Percentiles rank a stretch among this genome's conserved stretches.
Conservation (phyloP, 2,329 filamentous ascomycete genomes). For the Verticillium nonalfalfae region DNA sequence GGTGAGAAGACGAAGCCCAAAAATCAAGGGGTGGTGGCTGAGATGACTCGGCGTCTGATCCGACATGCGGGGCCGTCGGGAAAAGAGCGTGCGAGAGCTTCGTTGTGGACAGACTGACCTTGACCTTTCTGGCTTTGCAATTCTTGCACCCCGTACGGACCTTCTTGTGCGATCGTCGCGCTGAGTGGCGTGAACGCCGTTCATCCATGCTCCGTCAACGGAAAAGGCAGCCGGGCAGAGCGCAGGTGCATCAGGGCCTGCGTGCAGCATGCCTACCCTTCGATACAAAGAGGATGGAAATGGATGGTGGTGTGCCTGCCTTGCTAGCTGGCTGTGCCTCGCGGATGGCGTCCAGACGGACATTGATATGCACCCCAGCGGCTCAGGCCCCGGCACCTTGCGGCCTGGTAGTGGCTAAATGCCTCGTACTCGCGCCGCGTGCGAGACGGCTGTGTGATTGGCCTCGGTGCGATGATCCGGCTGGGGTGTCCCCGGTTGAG, state of each 20-base stretch:
- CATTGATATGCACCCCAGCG: neutral
- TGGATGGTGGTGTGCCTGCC: neutral
- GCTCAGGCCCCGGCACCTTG: neutral
- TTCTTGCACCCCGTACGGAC: slow-evolving; percentile 29
- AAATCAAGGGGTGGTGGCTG: neutral
- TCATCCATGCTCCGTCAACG: neutral
- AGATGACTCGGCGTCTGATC: neutral
- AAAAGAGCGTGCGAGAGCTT: neutral
- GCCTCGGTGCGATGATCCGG: neutral
- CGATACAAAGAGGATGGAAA: neutral
- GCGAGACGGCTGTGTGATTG: neutral
- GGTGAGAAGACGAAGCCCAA: neutral
- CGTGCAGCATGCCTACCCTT: neutral
- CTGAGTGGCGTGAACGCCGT: neutral
- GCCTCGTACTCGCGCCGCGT: neutral
- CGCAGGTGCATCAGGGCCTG: neutral
- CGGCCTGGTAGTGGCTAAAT: neutral
- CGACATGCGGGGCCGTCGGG: neutral
- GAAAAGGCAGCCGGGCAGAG: neutral
- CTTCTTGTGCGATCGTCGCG: slow-evolving; percentile 17
- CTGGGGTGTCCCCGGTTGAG: neutral
- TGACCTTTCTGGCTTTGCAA: slow-evolving; percentile 33
- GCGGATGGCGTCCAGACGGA: neutral
- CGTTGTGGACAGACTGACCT: slow-evolving; percentile 17
- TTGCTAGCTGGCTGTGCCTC: neutral